phyloP scores from a whole-genome alignment of 73 alveolate species.

The Effrenium voratum region DNA sequence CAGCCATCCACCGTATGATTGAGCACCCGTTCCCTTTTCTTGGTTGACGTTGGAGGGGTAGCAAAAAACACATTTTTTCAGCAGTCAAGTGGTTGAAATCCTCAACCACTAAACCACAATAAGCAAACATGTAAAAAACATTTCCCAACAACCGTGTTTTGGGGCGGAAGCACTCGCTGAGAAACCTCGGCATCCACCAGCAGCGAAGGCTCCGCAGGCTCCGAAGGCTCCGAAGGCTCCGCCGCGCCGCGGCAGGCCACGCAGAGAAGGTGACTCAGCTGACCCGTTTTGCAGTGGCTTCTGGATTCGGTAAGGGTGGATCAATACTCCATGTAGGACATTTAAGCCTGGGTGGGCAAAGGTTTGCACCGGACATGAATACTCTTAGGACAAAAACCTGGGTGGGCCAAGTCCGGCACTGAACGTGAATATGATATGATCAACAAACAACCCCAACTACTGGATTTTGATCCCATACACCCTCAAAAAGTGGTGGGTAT shows the following conservation, averaged over 20 bases:
- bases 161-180: background rate
- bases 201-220: slow-evolving; percentile 1
- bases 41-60: background rate
- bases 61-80: background rate
- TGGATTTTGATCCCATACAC: too few species aligned
- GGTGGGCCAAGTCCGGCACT: background rate
- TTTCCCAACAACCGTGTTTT: too few species aligned
- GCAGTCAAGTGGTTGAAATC: too few species aligned
- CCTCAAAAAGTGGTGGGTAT: too few species aligned
- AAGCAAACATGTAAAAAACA: background rate
- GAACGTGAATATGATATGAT: background rate
- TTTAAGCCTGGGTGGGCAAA: background rate
- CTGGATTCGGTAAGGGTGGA: background rate
- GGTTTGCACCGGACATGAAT: background rate
- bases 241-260: slow-evolving; percentile 82
- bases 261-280: slow-evolving; percentile 55
- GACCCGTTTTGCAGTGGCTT: background rate
- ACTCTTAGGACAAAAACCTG: background rate
- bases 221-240: slow-evolving; percentile 12
- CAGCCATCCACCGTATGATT: background rate
- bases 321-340: background rate
- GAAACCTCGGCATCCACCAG: slow-evolving; percentile 61
- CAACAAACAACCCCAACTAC: too few species aligned
- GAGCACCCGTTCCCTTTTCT: background rate
- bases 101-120: too few species aligned